Percentiles rank a stretch among this genome's conserved stretches.
Evolutionary conservation across 371 early-diverging fungal genomes (phyloP).

Genomic region (Vairimorpha apis): DNA sequence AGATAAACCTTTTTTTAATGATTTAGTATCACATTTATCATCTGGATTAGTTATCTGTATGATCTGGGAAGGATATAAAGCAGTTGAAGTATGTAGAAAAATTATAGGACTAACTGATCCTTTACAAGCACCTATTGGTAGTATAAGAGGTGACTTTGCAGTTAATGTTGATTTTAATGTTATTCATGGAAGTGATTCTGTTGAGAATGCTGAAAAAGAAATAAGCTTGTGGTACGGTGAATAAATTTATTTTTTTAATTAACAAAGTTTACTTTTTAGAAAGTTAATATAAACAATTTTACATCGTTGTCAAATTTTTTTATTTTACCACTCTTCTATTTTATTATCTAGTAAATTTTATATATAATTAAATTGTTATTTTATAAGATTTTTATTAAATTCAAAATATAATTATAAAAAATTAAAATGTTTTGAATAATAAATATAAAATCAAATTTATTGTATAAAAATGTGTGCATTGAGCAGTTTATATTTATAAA

Average conservation of each 20-base stretch:
- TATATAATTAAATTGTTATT: too few relatives aligned
- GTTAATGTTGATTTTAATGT: constrained; percentile 71
- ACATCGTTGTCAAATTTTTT: neutral
- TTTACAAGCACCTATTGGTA: constrained; percentile 82
- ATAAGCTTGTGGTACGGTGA: constrained; percentile 90
- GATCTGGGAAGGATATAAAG: constrained; percentile 89
- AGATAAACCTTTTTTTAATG: constrained; percentile 85
- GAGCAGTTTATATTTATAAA: too few relatives aligned
- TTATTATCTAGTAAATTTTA: too few relatives aligned
- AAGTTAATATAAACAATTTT: neutral
- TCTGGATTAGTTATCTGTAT: constrained; percentile 82
- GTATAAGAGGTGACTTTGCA: constrained; percentile 96
- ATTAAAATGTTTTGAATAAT: too few relatives aligned
- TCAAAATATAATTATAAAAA: too few relatives aligned
- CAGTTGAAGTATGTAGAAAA: constrained; percentile 84
- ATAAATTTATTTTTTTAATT: constrained; percentile 56
- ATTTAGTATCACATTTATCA: constrained; percentile 77
- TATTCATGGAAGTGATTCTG: constrained; percentile 94
- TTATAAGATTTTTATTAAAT: too few relatives aligned
- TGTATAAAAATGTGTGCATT: too few relatives aligned
- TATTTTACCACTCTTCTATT: neutral
- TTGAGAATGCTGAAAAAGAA: constrained; percentile 88
- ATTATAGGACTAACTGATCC: constrained; percentile 80
- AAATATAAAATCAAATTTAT: too few relatives aligned
- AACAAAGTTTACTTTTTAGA: too few relatives aligned